Base-by-base conservation (phyloP, 164 flowering plant species). In the Kalanchoe fedtschenkoi region DNA sequence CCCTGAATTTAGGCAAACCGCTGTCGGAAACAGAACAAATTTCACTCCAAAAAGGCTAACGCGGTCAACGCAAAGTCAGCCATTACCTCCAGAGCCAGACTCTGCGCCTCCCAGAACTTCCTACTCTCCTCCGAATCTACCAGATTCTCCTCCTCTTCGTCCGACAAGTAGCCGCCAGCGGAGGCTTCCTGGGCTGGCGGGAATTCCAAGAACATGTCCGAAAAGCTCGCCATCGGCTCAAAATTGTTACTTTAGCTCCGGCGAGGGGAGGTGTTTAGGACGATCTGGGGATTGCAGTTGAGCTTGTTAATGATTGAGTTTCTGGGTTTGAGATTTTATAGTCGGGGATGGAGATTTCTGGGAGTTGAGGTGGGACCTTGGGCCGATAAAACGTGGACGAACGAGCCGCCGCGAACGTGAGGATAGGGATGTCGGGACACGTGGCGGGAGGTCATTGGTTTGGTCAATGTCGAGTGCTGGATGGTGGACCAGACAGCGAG, bases 121-220 rank as follows among this genome's bases (percentile, higher is more conserved):
- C 60, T 68, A 0, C 43, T 69, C 26, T 70, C 74, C 28, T 34
- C 64, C 10, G 21, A 47, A 46, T 33, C 38, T 22, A 55, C 76
- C 1, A 7, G 46, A 63, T 61, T 74, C 4, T 28, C 67, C 0
- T 51, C 65, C 6, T 69, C 75, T 17, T 42, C 73, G 2, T 68
- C 75, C 33, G 35, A 59, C 8, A 51, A 51, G 33, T 51, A 51
- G 3, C 13, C 2, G 32, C 32, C 56, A 16, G 32, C 11, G 63
- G 51, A 26, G n/a, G 26, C 3, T 4, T 32, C 41, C 2, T 4
- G 61, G 73, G 34, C 35, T 65, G 15, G n/a, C 33, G 24, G 58
- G 42, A 30, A 42, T 55, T 76, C 85, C 28, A 82, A 69, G 8
- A 76, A 75, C 71, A 82, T 74, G 37, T 77, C 85, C 19, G 67